Evolutionary conservation across 176 grass and related monocot genomes (phyloP).

Genomic region (Aegilops umbellulata): DNA sequence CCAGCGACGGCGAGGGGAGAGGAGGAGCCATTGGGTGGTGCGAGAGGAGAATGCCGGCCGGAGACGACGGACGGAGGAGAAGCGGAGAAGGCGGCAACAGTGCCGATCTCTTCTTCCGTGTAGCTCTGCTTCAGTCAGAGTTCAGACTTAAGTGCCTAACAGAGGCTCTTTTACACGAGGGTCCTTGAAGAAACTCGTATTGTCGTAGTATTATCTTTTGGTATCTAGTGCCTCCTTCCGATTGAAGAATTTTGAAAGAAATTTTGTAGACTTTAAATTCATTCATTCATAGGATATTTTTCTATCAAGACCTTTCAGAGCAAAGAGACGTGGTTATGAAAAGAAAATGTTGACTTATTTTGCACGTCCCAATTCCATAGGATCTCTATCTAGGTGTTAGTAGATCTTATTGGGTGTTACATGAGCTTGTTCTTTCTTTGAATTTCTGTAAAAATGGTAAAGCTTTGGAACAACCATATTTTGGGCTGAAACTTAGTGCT

Average conservation of each 20-base stretch:
- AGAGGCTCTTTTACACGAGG: background rate
- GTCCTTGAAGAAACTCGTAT: background rate
- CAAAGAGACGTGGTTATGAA: too few relatives aligned
- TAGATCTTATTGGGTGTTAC: too few relatives aligned
- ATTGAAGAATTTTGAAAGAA: background rate
- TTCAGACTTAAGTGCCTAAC: background rate
- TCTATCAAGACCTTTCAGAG: too few relatives aligned
- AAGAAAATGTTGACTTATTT: too few relatives aligned
- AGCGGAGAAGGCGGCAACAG: background rate
- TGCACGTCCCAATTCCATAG: too few relatives aligned
- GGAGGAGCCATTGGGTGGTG: background rate
- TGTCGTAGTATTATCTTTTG: background rate
- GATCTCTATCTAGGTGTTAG: too few relatives aligned
- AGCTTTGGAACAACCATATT: too few relatives aligned
- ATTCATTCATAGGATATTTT: too few relatives aligned
- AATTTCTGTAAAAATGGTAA: too few relatives aligned
- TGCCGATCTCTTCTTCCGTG: constrained; percentile 3
- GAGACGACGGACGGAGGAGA: background rate
- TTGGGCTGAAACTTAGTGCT: too few relatives aligned
- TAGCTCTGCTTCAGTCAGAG: constrained; percentile 21
- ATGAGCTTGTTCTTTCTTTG: too few relatives aligned
- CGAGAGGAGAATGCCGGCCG: background rate
- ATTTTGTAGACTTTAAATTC: background rate
- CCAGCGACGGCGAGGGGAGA: constrained; percentile 13
- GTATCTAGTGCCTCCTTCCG: background rate